Base-by-base conservation (phyloP, 768 basidiomycete species). In the Phaeotremella skinneri region DNA sequence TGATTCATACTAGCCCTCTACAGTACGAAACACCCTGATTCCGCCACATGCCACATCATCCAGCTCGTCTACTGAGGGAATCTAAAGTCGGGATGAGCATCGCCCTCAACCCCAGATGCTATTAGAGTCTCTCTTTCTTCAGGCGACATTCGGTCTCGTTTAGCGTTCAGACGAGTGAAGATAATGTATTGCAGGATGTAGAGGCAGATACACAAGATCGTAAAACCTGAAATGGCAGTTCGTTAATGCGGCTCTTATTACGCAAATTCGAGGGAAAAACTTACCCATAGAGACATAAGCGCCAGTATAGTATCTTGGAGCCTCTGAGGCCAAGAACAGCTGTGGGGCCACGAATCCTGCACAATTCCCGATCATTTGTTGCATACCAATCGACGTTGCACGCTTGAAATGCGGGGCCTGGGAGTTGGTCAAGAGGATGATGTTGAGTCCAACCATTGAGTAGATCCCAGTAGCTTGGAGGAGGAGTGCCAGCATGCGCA, bases 291-390 rank as follows among this genome's bases (percentile, higher is more conserved):
- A 55, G 31, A 52, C 49, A 4, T 21, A 23, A 4, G 34, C 21
- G 21, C 59, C 59, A 42, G 47, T 5, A 11, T 41, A 27, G 54
- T 61, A 63, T 47, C 53, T 48, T n/a, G 62, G 62, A 1, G 21
- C 50, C 26, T 63, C 57, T 3, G 31, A 21, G 9, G 51, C 21
- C 30, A 43, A 17, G 53, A 32, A 63, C 45, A 63, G 58, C 26
- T 63, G 52, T 25, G 52, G 47, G 11, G 62, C 49, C 25, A 59
- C 29, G 50, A 57, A 27, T n/a, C 64, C 64, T 17, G 64, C 58
- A 17, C 50, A 62, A 51, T 67, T 70, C 20, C 69, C 69, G 56
- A 70, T 67, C 14, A 62, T 59, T 45, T 70, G 69, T 34, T 65
- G 67, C 23, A 59, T 11, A 26, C 69, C 69, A n/a, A 67, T 57